These are phyloP conservation scores for Trypanosoma scelopori DNA, from an alignment of 208 protist species.

Conservation along the genomic window DNA sequence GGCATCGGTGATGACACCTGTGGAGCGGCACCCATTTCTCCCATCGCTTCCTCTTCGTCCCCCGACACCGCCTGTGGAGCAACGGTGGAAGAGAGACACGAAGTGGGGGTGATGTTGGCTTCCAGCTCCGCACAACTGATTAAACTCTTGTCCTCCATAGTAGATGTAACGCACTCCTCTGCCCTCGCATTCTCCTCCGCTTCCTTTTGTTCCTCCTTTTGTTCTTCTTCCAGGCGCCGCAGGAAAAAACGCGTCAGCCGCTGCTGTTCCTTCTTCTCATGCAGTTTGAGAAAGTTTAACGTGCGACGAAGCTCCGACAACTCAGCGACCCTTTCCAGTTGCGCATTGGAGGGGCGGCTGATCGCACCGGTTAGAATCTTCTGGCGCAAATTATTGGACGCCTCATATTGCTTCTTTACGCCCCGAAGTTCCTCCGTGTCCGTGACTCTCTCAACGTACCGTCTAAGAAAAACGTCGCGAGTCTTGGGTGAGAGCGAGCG, in stretches of 20 bases:
- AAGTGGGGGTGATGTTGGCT: no score
- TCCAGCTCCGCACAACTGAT: background rate
- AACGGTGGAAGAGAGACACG: no score
- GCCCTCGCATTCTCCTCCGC: slow-evolving; percentile 7
- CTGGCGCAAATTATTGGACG: slow-evolving; percentile 20
- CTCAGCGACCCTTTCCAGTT: slow-evolving; percentile 28
- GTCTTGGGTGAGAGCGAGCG: slow-evolving; percentile 2
- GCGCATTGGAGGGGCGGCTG: slow-evolving; percentile 38
- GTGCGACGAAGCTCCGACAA: slow-evolving; percentile 31
- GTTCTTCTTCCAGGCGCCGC: slow-evolving; percentile 1
- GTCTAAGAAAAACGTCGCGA: slow-evolving; percentile 22
- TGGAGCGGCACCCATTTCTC: background rate
- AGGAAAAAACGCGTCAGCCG: slow-evolving; percentile 15
- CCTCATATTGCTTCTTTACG: slow-evolving; percentile 27
- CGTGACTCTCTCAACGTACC: slow-evolving; percentile 24
- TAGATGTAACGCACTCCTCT: background rate
- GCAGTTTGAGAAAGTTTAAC: slow-evolving; percentile 15
- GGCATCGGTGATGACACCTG: background rate
- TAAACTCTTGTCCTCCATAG: background rate
- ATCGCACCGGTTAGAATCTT: slow-evolving; percentile 31
- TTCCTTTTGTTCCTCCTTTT: slow-evolving; percentile 18
- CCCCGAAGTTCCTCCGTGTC: slow-evolving; percentile 15
- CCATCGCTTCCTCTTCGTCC: background rate
- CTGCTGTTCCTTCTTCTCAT: slow-evolving; percentile 24
- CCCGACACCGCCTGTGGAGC: background rate